A percentile compares a stretch with the other conserved stretches of the same genome.
Evolutionary conservation across 495 filamentous ascomycete genomes (phyloP).

Genomic region (Penicillium simplicissimum): DNA sequence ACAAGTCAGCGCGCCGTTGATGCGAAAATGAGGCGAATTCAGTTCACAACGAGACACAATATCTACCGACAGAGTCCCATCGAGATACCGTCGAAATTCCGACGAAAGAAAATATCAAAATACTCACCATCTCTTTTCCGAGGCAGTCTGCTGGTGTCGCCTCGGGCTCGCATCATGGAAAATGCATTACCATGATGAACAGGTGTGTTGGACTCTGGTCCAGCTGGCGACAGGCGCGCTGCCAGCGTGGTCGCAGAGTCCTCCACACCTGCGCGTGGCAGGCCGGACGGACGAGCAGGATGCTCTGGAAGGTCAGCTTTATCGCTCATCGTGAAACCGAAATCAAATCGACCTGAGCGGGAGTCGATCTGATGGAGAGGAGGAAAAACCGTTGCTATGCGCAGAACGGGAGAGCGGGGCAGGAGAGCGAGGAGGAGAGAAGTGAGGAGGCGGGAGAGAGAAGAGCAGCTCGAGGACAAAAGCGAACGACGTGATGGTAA

Average conservation of each 20-base stretch:
- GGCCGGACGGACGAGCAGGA: background rate
- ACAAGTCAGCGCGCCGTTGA: background rate
- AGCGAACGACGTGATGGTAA: background rate
- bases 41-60: background rate
- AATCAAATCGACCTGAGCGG: background rate
- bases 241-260: background rate
- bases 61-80: too few relatives aligned
- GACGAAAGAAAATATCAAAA: too few relatives aligned
- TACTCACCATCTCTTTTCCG: slow-evolving; percentile 11
- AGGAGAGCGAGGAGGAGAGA: background rate
- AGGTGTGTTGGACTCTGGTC: background rate
- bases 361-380: background rate
- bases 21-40: too few relatives aligned
- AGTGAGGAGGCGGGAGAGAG: background rate
- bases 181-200: slow-evolving; percentile 32
- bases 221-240: background rate
- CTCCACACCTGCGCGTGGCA: background rate
- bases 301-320: background rate
- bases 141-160: slow-evolving; percentile 6
- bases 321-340: background rate
- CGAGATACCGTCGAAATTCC: too few relatives aligned
- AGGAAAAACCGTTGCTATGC: background rate
- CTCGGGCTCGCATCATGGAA: slow-evolving; percentile 23
- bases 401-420: background rate
- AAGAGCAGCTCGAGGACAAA: background rate